Evolutionary conservation across 345 rosid genomes (phyloP).

Genomic region (Pugionium dolabratum): DNA sequence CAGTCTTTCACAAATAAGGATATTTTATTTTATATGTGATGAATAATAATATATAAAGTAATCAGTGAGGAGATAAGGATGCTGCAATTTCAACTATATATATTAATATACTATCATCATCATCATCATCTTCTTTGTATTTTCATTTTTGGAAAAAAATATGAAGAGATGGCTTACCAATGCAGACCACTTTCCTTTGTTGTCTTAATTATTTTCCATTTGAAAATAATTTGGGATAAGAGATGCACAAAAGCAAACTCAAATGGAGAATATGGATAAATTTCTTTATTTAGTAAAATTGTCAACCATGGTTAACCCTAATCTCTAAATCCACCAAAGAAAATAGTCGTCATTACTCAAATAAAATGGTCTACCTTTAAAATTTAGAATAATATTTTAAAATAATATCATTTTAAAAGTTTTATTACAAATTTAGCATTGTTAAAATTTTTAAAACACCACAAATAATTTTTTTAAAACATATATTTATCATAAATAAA

Average conservation of each 20-base stretch:
- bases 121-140: neutral
- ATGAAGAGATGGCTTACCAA: constrained; percentile 13
- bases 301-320: constrained; percentile 28
- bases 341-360: constrained; percentile 4
- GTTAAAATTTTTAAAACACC: too few species aligned
- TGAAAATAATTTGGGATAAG: constrained; percentile 19
- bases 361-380: neutral
- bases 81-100: constrained; percentile 23
- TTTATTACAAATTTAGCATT: neutral
- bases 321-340: constrained; percentile 18
- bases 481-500: too few species aligned
- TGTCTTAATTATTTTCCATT: neutral
- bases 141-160: neutral
- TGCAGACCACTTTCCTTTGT: neutral
- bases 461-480: too few species aligned
- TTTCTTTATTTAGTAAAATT: constrained; percentile 12
- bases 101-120: neutral
- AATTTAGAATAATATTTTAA: neutral
- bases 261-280: constrained; percentile 21
- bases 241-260: constrained; percentile 17
- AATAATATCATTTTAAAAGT: constrained; percentile 2
- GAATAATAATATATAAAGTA: constrained; percentile 2
- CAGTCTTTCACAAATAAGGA: neutral
- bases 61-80: constrained; percentile 31
- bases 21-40: constrained; percentile 1